A percentile compares a stretch with the other conserved stretches of the same genome.
These are phyloP conservation scores for Sarocladiaceae sp. DNA, from an alignment of 2,329 filamentous ascomycete genomes.

Conservation along the genomic window DNA sequence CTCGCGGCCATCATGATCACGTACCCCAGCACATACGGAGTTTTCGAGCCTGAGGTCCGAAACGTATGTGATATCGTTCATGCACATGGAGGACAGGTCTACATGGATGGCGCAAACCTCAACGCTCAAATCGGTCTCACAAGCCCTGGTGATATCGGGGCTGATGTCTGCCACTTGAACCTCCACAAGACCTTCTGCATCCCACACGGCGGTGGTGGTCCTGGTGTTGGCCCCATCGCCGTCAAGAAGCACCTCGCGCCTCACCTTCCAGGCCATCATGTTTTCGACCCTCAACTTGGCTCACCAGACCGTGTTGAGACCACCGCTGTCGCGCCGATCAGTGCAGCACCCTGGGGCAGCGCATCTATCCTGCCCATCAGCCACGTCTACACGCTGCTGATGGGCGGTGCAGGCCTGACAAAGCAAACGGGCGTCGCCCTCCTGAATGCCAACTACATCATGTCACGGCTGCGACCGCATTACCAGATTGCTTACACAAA, in stretches of 20 bases:
- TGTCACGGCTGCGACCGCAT: constrained; percentile 78
- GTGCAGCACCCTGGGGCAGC: constrained; percentile 80
- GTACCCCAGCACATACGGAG: constrained; percentile 90
- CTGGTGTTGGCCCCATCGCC: constrained; percentile 89
- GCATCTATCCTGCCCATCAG: constrained; percentile 91
- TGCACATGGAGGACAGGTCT: constrained; percentile 84
- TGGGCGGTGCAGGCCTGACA: constrained; percentile 69
- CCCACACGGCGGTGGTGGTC: constrained; percentile 90
- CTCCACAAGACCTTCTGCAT: constrained; percentile 99
- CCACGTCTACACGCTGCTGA: constrained; percentile 93
- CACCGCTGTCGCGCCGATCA: constrained; percentile 24
- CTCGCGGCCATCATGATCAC: constrained; percentile 95
- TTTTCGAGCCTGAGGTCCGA: constrained; percentile 88
- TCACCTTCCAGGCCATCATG: constrained; percentile 60
- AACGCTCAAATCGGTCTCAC: constrained; percentile 95
- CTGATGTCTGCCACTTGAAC: constrained; percentile 94
- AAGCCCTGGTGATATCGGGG: constrained; percentile 90
- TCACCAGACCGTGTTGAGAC: constrained; percentile 50
- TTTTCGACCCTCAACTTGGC: constrained; percentile 22
- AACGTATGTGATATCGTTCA: constrained; percentile 83
- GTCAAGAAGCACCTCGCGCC: constrained; percentile 76
- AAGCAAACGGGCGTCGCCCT: constrained; percentile 88
- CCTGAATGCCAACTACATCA: constrained; percentile 97
- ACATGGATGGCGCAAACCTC: constrained; percentile 99
- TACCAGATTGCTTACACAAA: constrained; percentile 95